Base-by-base conservation (phyloP, 2,329 filamentous ascomycete species). In the Fonsecaea erecta region DNA sequence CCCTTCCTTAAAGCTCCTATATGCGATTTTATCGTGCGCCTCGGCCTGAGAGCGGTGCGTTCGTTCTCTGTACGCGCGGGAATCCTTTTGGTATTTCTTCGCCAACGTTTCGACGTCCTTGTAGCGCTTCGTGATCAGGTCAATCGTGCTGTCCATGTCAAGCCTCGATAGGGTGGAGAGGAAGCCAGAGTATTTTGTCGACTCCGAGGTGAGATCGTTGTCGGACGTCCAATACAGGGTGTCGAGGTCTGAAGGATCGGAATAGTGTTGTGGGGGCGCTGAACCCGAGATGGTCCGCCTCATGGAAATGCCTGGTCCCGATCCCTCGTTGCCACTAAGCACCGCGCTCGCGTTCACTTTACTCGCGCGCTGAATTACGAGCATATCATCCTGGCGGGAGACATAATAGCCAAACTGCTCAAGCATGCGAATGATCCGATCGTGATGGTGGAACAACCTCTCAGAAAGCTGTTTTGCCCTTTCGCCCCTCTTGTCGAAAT, bases 1-100 rank as follows among this genome's bases (percentile, higher is more conserved):
- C 7, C 95, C 94, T 77, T 97, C 93, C 75, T 97, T 98, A 82
- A 99, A 99, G 57, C 94, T 89, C 66, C 90, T 90, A 76, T 95
- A 97, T 1, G 95, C 93, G 74, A 99, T 97, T 81, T 98, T 98
- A 71, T 97, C 92, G 72, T 97, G 92, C 0, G 92, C 88, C 73
- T 98, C 95, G 73, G 89, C 90, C 70, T 96, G 91, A 52, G 89
- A 82, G 14, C 85, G 81, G 71, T 96, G 91, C 8, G 92, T 90
- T 74, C 93, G 93, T 70, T 98, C 95, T 12, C 94, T 87, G 73
- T 97, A 97, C 1, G 87, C 86, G 35, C 92, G 88, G 32, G 91
- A 89, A 75, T 99, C 95, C 65, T 92, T 92, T 73, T 95, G 93
- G 82, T 93, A 93, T 78, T 97, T 98, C 63, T 93, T 90, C 18